Base-by-base conservation (phyloP, 2,329 filamentous ascomycete genomes). In the Simplicillium sp. region DNA sequence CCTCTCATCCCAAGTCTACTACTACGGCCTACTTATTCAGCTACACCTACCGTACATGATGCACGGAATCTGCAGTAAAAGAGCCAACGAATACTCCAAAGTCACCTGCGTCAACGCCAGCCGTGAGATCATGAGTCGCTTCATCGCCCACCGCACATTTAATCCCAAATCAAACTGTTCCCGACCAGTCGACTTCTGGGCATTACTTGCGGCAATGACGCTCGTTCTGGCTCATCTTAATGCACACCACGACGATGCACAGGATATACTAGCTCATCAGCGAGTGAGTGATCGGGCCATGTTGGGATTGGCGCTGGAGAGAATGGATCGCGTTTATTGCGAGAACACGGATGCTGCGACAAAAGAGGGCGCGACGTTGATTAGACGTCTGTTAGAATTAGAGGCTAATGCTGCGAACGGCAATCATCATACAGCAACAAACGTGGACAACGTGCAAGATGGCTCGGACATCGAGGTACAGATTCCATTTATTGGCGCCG, bases 41-140 rank as follows among this genome's bases (percentile, higher is more conserved):
- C 55, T 68, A 0, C 64, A 68, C 43, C 49, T 67, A 1, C 65
- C 65, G 1, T 65, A 59, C 41, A 52, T 65, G 40, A 44, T 67
- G 11, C 50, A 47, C 15, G 45, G 41, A 34, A 37, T 36, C 20
- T 16, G 38, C 17, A 34, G 40, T 7, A 38, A 54, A 14, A 28
- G 25, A 8, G 41, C 48, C 32, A 51, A 54, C 34, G 52, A 57
- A 4, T 62, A 63, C 47, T 60, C 54, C 37, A 57, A 51, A 35
- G 48, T 60, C 2, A 56, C 62, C 2, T 62, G 59, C 29, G 50
- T 62, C 16, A 65, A 58, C 37, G 59, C 62, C 5, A 54, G 52
- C 14, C 61, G 64, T 9, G 63, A 66, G 42, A 51, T 65, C 2
- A 47, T 68, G 7, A 46, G 46, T 7, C 58, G 61, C n/a, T 64